Evolutionary conservation across 2,329 filamentous ascomycete species (phyloP).

Genomic region (Microdochium trichocladiopsis): DNA sequence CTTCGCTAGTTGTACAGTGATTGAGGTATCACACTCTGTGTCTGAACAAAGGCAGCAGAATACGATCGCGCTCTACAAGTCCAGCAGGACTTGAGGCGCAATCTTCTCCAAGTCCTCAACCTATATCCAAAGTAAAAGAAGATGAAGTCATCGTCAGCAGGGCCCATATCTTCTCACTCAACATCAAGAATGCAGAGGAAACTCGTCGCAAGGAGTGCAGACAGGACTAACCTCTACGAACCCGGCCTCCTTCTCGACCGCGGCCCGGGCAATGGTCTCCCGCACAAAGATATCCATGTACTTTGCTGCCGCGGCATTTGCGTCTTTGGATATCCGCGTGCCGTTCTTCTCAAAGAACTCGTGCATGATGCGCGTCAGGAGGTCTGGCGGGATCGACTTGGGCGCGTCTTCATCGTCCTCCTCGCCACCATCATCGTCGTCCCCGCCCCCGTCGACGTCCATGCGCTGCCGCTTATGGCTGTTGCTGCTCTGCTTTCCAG

Average conservation of each 20-base stretch:
- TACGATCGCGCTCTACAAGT: conserved; percentile 53
- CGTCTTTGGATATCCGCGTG: conserved; percentile 70
- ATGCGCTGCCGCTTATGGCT: conserved; percentile 6
- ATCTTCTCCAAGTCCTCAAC: conserved; percentile 88
- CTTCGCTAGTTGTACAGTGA: no score
- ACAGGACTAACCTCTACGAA: conserved; percentile 62
- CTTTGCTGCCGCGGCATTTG: conserved; percentile 68
- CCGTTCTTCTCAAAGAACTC: conserved; percentile 68
- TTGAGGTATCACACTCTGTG: no score
- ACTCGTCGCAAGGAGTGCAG: neutral
- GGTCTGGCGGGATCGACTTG: conserved; percentile 59
- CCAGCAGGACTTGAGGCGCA: conserved; percentile 75
- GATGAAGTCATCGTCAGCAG: neutral
- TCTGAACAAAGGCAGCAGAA: no score
- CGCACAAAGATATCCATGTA: conserved; percentile 90
- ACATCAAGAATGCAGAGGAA: no score
- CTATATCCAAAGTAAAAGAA: conserved; percentile 27
- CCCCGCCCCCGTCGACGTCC: conserved; percentile 2
- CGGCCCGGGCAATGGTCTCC: conserved; percentile 77
- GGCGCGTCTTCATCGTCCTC: conserved; percentile 28
- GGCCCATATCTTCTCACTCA: no score
- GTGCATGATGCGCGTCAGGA: conserved; percentile 72
- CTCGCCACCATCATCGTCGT: conserved; percentile 16
- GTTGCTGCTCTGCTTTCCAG: conserved; percentile 1
- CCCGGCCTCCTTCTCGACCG: conserved; percentile 60